Percentiles rank a stretch among this genome's conserved stretches.
phyloP scores from a whole-genome alignment of 2,329 filamentous ascomycete genomes.

The Verticillium zaregamsianum region DNA sequence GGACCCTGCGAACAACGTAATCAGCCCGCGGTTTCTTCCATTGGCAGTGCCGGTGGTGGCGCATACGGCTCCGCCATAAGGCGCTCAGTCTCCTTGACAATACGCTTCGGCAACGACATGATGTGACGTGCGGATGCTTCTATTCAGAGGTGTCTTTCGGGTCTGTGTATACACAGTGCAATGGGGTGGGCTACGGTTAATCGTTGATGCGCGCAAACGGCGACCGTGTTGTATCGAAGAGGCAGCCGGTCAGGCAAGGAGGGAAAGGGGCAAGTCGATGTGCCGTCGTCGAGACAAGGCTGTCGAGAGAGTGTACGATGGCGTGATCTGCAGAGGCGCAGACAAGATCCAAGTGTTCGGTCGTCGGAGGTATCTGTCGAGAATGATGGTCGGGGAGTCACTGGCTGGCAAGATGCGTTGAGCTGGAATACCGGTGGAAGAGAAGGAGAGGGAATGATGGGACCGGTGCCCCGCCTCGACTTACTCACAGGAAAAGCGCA shows the following conservation, averaged over 20 bases:
- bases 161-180: slow-evolving; percentile 3
- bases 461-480: not conserved
- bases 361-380: not conserved
- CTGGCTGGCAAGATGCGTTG: not conserved
- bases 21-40: not conserved
- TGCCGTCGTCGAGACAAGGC: not conserved
- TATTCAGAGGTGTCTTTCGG: not conserved
- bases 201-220: not conserved
- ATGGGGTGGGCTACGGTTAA: not conserved
- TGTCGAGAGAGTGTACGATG: not conserved
- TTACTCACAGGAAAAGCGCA: not conserved
- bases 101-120: slow-evolving; percentile 88
- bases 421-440: not conserved
- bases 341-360: not conserved
- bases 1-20: slow-evolving; percentile 59
- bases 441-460: not conserved
- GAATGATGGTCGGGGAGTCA: not conserved
- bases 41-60: not conserved
- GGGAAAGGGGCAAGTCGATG: not conserved
- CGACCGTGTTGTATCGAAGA: not conserved
- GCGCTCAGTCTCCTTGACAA: slow-evolving; percentile 97
- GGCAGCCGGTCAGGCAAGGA: not conserved
- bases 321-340: not conserved
- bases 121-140: slow-evolving; percentile 4
- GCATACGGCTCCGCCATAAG: slow-evolving; percentile 92